Conservation (phyloP, 345 rosid genomes). For the Eucalyptus tenuipes region DNA sequence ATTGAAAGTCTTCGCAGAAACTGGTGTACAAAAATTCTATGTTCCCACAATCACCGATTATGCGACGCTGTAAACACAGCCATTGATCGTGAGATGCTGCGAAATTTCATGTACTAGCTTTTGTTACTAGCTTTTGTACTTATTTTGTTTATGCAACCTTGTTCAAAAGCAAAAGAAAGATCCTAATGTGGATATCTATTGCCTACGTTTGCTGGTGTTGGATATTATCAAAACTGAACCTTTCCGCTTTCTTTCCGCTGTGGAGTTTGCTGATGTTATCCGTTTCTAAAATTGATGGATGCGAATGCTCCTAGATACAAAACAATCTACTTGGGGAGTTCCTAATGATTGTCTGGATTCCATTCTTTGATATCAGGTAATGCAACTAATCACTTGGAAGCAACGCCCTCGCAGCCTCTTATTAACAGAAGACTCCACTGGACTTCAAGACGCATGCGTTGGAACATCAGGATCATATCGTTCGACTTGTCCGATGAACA, state of each 20-base stretch:
- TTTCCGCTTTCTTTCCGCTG: not conserved
- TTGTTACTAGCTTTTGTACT: not conserved
- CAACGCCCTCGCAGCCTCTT: not conserved
- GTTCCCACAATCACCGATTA: not conserved
- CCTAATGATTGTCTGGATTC: not conserved
- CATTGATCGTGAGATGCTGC: not conserved
- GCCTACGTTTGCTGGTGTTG: not conserved
- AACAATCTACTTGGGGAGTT: not conserved
- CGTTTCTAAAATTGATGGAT: not conserved
- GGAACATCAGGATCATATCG: not conserved
- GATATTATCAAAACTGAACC: not conserved
- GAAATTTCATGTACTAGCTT: not conserved
- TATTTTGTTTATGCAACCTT: not conserved
- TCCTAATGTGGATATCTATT: not conserved
- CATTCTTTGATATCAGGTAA: not conserved
- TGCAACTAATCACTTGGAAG: not conserved
- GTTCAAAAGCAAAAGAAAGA: not conserved
- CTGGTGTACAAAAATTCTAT: not conserved
- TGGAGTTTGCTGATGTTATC: not conserved
- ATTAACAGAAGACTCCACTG: conserved; percentile 22
- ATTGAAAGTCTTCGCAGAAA: not conserved
- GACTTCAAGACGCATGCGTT: not conserved
- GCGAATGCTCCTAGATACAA: not conserved
- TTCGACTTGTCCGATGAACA: conserved; percentile 6
- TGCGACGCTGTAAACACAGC: not conserved